Evolutionary conservation across 1,284 basidiomycete genomes (phyloP), one percentile per base, ranked within the genome.

Genomic region (Macrocybe sp.): DNA sequence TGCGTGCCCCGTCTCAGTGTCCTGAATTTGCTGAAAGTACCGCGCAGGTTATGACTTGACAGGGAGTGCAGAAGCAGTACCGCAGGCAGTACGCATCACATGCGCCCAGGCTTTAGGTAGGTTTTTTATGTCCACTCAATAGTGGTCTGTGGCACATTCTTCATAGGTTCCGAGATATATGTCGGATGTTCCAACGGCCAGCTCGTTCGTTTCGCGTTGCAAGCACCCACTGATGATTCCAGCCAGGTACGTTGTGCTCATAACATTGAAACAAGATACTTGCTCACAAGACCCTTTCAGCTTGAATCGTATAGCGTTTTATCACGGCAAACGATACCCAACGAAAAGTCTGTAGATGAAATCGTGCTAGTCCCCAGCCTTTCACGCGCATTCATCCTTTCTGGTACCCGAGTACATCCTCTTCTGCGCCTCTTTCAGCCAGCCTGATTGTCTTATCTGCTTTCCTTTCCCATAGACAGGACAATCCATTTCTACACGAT

Each of bases 401-500:
- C 83, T 36, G 87, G 89, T 88, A 63, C 49, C 50, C 59, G 44
- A 56, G 53, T 57, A 58, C 52, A 56, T 57, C 52, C 30, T 37
- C 37, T 54, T 52, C 64, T 59, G 41, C 53, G 44, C 14, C 16
- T 12, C 29, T n/a, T 22, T 22, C 22, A 22, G 4, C 22, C 22
- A 2, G 22, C 22, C 22, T 22, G 22, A 22, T 22, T 22, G 22
- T 22, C 22, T 22, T 22, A 22, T 22, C 22, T 4, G 22, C 22
- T 22, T 22, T 22, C 22, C 22, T 4, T 22, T 12, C 12, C 16
- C 49, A 39, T 57, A 88, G 93, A 92, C 55, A 81, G 78, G 47
- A 85, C 89, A 51, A 66, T 96, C 2, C 79, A 89, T 59, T 85
- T 94, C 57, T 89, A 91, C 56, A 76, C 80, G 0, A 69, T 94